phyloP scores from a whole-genome alignment of 176 grass and related monocot species.

The Eragrostis curvula region DNA sequence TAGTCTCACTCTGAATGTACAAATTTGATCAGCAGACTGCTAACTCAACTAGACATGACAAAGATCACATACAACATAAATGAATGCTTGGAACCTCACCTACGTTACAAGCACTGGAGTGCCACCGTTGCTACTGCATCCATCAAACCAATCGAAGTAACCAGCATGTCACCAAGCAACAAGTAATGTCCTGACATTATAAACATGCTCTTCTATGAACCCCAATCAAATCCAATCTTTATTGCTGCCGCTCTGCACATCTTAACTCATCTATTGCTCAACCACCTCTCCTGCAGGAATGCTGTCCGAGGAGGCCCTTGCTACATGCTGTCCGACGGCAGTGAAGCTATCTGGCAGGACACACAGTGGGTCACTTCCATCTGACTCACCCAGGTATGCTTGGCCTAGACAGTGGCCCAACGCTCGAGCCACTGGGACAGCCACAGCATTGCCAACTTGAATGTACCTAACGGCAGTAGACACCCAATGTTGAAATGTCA shows the following conservation, averaged over 20 bases:
- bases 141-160: not conserved
- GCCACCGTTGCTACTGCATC: not conserved
- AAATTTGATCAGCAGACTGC: not conserved
- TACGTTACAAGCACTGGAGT: slow-evolving; percentile 12
- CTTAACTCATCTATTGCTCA: slow-evolving; percentile 12
- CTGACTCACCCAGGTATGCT: slow-evolving; percentile 34
- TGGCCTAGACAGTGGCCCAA: slow-evolving; percentile 50
- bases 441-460: slow-evolving; percentile 57
- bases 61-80: not conserved
- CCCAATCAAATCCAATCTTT: not conserved
- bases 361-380: slow-evolving; percentile 20
- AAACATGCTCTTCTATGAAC: not conserved
- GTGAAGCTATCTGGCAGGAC: slow-evolving; percentile 44
- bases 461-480: slow-evolving; percentile 45
- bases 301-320: not conserved
- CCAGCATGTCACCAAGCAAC: not conserved
- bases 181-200: not conserved
- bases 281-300: slow-evolving; percentile 45
- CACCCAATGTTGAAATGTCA: not conserved
- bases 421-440: slow-evolving; percentile 50
- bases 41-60: not conserved
- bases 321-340: not conserved
- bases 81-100: slow-evolving; percentile 7
- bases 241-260: not conserved
- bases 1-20: not conserved